Percentiles rank a stretch among this genome's conserved stretches.
phyloP scores from a whole-genome alignment of 495 filamentous ascomycete genomes.

The Penicillium pancosmium region DNA sequence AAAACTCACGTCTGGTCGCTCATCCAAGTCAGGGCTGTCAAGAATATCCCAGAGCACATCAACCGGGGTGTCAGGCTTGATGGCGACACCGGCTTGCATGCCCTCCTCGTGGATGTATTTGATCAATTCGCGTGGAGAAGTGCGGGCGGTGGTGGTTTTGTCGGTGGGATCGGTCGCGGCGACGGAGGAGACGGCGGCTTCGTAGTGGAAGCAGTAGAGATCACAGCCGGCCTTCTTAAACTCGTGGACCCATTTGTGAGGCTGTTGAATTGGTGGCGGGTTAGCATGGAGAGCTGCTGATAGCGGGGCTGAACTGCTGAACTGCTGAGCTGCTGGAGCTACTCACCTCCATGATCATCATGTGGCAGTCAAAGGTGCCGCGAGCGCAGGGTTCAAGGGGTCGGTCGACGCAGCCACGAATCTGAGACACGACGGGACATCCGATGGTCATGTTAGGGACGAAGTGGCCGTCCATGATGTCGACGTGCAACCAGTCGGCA shows the following conservation, averaged over 20 bases:
- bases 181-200: constrained; percentile 84
- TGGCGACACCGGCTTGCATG: constrained; percentile 90
- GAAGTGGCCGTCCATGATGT: constrained; percentile 97
- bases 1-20: constrained; percentile 83
- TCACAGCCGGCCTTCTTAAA: constrained; percentile 95
- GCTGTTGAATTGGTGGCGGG: constrained; percentile 49
- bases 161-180: constrained; percentile 78
- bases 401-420: constrained; percentile 77
- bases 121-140: constrained; percentile 82
- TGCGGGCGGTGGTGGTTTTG: constrained; percentile 62
- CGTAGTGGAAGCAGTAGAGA: constrained; percentile 99
- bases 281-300: neutral
- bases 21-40: constrained; percentile 66
- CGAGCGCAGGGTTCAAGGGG: constrained; percentile 61
- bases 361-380: constrained; percentile 98
- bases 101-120: constrained; percentile 84
- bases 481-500: constrained; percentile 77
- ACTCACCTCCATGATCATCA: constrained; percentile 96
- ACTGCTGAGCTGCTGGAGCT: neutral
- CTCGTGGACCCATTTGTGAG: constrained; percentile 95
- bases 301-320: neutral
- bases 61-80: constrained; percentile 89
- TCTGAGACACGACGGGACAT: constrained; percentile 89
- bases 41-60: constrained; percentile 91
- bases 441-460: constrained; percentile 98